These are phyloP conservation scores for Rhizopogon vinicolor DNA, from an alignment of 768 basidiomycete genomes.

Conservation along the genomic window DNA sequence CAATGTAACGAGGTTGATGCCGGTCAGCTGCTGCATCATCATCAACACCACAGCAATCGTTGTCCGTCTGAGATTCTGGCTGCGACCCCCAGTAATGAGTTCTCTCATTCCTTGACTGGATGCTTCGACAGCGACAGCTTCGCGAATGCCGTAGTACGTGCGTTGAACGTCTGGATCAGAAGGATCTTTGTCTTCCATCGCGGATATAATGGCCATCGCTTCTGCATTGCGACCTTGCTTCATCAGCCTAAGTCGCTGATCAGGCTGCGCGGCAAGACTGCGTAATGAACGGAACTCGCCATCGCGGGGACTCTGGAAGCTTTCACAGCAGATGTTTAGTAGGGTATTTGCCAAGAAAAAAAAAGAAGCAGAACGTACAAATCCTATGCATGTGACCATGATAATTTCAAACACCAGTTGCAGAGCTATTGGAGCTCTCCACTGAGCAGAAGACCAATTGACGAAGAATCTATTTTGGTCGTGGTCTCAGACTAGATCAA, in stretches of 20 bases:
- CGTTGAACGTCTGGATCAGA: constrained; percentile 28
- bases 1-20: constrained; percentile 27
- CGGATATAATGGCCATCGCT: constrained; percentile 36
- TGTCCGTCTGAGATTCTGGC: constrained; percentile 35
- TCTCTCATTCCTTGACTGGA: constrained; percentile 24
- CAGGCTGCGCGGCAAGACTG: background rate
- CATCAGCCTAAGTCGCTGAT: constrained; percentile 27
- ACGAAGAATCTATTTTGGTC: constrained; percentile 25
- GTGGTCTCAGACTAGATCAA: background rate
- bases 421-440: constrained; percentile 38
- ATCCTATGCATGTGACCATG: constrained; percentile 30
- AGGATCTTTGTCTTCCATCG: constrained; percentile 32
- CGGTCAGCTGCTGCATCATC: constrained; percentile 30
- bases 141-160: constrained; percentile 33
- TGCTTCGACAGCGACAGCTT: constrained; percentile 28
- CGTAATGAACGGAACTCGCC: constrained; percentile 9
- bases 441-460: constrained; percentile 31
- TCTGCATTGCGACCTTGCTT: constrained; percentile 34
- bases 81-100: constrained; percentile 32
- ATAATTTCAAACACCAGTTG: constrained; percentile 35
- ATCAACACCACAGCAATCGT: constrained; percentile 11
- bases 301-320: constrained; percentile 33
- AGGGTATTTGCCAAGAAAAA: background rate
- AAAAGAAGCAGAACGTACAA: constrained; percentile 18
- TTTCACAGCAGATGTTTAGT: constrained; percentile 5